Base-by-base conservation (phyloP, 176 grass and related monocot genomes). In the Phyllostachys edulis region DNA sequence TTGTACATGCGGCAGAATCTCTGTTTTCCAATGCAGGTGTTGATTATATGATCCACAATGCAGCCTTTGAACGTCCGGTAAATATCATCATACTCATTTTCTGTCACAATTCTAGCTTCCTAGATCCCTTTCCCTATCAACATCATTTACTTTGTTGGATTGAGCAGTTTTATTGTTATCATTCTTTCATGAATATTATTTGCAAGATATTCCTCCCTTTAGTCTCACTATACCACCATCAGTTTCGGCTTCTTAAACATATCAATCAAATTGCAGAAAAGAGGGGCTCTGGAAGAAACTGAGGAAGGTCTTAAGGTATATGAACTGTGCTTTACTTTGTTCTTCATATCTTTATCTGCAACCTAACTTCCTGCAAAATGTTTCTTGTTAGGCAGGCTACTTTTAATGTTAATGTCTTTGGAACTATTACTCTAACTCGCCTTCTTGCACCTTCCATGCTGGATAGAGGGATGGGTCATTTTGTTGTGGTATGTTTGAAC, bases 41-140 rank as follows among this genome's bases (percentile, higher is more conserved):
- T 18, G 91, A 92, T 81, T 98, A 83, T 76, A 98, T 98, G 96
- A 82, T 98, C 27, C 96, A 98, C 63, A 98, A 98, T 79, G 93
- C 96, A 42, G 96, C 96, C 44, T 98, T 90, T 89, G 93, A 94
- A 77, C 91, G 96, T 16, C 89, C 91, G 27, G 96, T 95, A 89
- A 88, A 75, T 80, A 78, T 81, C 55, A 52, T 37, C 65, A 67
- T 37, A 11, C 24, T 82, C 76, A 61, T 37, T 52, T 85, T 69
- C 7, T 70, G 11, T 71, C 63, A 29, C 68, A 12, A 9, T 60
- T 89, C 6, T 50, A 23, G 37, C 60, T 56, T n/a, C 15, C 13
- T 69, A 21, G 29, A 0, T 60, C 23, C 14, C 6, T 70, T 79
- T 46, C 29, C 39, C 40, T 14, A 88, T 63, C 15, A 75, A 21